Evolutionary conservation across 805 yeast genomes (phyloP), one percentile per base, ranked within the genome.

Genomic region (Lipomyces sp.): DNA sequence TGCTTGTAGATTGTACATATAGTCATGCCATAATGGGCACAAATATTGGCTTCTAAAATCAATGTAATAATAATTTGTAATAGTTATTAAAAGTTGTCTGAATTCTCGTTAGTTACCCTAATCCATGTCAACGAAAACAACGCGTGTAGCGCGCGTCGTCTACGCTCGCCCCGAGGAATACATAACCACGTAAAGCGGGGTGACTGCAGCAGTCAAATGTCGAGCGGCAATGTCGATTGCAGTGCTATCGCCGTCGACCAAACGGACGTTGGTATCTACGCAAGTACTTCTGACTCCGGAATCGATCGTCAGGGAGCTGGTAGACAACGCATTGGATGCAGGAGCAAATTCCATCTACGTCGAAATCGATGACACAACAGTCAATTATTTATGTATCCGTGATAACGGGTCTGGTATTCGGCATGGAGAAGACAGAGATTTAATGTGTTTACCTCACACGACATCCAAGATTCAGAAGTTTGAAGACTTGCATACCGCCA

Each of bases 381-480:
- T 69, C 34, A 63, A 42, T n/a, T 60, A 39, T 29, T 35, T 69
- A 6, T 51, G 32, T 70, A 85, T 90, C 42, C 84, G 90, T 0
- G 97, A 90, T 73, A 88, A 90, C 75, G 97, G 97, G 0, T 70
- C 78, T 10, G 97, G 97, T 0, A 88, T 90, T 8, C 32, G 33
- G 2, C 75, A 78, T 37, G 84, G 84, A 56, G 87, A 82, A 0
- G 96, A 90, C 74, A 74, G 90, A 50, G 82, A 85, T 0, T 79
- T 90, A 2, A 80, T 90, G n/a, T 90, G 96, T 75, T 88, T 87
- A 73, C 77, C 96, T 35, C 90, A 90, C 77, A 88, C 96, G 35
- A 90, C 97, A 0, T 90, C 95, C 0, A 90, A 90, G 75, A 76
- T 90, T 30, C 70, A 76, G 2, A 80, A 76, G 15, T 90, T 88